Evolutionary conservation across 176 grass and related monocot genomes (phyloP), one percentile per base, ranked within the genome.

Genomic region (Chloris gayana): DNA sequence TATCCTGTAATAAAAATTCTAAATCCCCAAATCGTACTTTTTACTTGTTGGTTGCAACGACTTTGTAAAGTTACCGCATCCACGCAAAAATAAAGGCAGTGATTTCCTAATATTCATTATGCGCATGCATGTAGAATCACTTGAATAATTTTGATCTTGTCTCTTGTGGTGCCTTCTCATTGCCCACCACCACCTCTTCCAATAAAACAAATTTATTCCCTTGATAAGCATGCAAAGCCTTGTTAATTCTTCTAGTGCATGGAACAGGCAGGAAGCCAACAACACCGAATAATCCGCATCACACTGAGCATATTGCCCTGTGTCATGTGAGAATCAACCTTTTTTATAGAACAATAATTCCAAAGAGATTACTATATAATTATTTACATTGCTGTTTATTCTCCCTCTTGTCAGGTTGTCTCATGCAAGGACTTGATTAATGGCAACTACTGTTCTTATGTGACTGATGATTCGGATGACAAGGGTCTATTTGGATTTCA

Each of bases 111-210:
- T 64, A 38, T 17, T 44, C 22, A 17, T 45, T n/a, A 63, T 47
- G 24, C 39, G 35, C 38, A 58, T 44, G 42, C 70, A 14, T 56
- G 35, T 37, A 37, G 35, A 42, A 0, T 35, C 11, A 22, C 34
- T 14, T 45, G 29, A 72, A 66, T 67, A 73, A 72, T 67, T 17
- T 72, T 78, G 12, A 73, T 37, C 50, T 10, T 4, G 4, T 46
- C 60, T 26, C 19, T 31, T 67, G 15, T 79, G 80, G 79, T 31
- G 26, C 61, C 86, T 67, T 68, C 74, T 67, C 75, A 84, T 61
- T 68, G 61, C 21, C 53, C 64, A 65, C 66, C 85, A 74, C 61
- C 63, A 49, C 1, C 34, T 67, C 47, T 78, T 45, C 34, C 5
- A 17, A 9, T 21, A 45, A 47, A 33, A 78, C 0, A 24, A 44